These are phyloP conservation scores for Lentinula sp. DNA, from an alignment of 768 basidiomycete genomes.

Conservation along the genomic window DNA sequence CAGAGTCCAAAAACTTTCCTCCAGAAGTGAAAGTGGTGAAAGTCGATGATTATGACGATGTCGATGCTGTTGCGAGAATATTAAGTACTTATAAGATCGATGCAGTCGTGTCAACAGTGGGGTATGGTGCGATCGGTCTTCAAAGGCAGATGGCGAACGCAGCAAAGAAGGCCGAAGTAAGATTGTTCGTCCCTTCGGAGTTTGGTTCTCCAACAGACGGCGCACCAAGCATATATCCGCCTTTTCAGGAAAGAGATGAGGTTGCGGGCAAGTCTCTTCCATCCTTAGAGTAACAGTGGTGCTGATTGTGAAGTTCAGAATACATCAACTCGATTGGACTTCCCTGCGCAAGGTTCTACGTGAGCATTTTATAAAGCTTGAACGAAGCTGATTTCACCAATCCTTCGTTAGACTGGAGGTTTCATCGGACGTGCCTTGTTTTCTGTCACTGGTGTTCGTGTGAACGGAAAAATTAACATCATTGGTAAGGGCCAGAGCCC, in stretches of 20 bases:
- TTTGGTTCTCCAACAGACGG: slow-evolving; percentile 29
- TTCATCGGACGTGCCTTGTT: slow-evolving; percentile 25
- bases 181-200: slow-evolving; percentile 32
- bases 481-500: slow-evolving; percentile 22
- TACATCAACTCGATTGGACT: slow-evolving; percentile 22
- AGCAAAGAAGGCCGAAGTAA: slow-evolving; percentile 27
- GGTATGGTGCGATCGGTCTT: slow-evolving; percentile 14
- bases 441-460: slow-evolving; percentile 17
- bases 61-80: slow-evolving; percentile 16
- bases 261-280: slow-evolving; percentile 16
- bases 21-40: slow-evolving; percentile 17
- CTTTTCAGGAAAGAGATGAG: slow-evolving; percentile 17
- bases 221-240: slow-evolving; percentile 16
- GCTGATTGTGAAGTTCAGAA: slow-evolving; percentile 11
- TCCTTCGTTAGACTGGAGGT: slow-evolving; percentile 21
- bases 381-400: background rate
- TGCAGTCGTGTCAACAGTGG: slow-evolving; percentile 27
- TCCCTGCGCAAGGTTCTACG: slow-evolving; percentile 24
- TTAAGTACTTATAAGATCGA: slow-evolving; percentile 24
- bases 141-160: slow-evolving; percentile 25
- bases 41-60: slow-evolving; percentile 21
- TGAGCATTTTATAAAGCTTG: slow-evolving; percentile 11
- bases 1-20: slow-evolving; percentile 8
- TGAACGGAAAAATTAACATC: slow-evolving; percentile 21
- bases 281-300: background rate